These are phyloP conservation scores for Paramyrothecium sp. DNA, from an alignment of 2,329 filamentous ascomycete species.

Conservation along the genomic window DNA sequence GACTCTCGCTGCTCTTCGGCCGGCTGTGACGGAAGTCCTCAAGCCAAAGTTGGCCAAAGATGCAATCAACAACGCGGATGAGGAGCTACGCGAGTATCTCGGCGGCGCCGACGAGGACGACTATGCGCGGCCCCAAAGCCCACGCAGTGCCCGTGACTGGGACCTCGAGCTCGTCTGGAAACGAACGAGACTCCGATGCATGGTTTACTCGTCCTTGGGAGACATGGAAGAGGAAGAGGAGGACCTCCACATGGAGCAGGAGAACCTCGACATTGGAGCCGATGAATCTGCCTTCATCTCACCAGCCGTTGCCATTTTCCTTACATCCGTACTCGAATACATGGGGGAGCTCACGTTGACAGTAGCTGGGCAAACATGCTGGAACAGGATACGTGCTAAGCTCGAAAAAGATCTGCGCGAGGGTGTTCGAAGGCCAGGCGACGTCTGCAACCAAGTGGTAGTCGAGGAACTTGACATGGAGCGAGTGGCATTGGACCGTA, in stretches of 20 bases:
- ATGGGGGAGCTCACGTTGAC: conserved; percentile 88
- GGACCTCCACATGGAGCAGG: conserved; percentile 80
- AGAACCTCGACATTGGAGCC: conserved; percentile 62
- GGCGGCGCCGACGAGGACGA: conserved; percentile 78
- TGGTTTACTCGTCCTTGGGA: conserved; percentile 96
- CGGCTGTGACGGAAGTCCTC: conserved; percentile 81
- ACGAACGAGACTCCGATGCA: conserved; percentile 85
- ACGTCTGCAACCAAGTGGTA: conserved; percentile 65
- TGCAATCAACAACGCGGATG: conserved; percentile 78
- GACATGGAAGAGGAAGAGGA: conserved; percentile 99
- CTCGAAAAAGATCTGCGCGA: conserved; percentile 60
- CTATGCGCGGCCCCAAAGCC: conserved; percentile 52
- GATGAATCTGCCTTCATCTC: conserved; percentile 72
- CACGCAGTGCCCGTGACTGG: conserved; percentile 60
- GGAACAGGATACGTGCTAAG: conserved; percentile 60
- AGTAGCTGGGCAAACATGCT: conserved; percentile 83
- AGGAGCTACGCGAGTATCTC: conserved; percentile 84
- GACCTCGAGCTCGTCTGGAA: conserved; percentile 95
- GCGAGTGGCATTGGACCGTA: conserved; percentile 84
- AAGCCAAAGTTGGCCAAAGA: conserved; percentile 87
- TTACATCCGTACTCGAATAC: conserved; percentile 92
- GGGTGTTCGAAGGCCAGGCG: conserved; percentile 41
- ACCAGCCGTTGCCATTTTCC: conserved; percentile 89
- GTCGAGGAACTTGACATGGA: conserved; percentile 93
- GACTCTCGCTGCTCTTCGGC: conserved; percentile 69